phyloP scores from a whole-genome alignment of 495 filamentous ascomycete genomes.

The Geopyxis carbonaria region DNA sequence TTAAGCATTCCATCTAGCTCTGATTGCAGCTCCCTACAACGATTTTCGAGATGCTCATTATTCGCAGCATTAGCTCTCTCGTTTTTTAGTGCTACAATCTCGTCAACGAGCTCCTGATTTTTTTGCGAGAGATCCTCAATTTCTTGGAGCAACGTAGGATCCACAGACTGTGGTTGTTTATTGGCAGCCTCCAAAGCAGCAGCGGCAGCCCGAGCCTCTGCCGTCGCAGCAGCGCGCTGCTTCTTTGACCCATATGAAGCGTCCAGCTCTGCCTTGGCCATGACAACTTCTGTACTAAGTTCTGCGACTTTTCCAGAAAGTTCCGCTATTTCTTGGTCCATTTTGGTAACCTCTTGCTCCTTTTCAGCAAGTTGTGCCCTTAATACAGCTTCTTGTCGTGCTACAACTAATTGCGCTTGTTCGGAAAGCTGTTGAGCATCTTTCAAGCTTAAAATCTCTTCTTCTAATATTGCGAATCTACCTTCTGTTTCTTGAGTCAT shows the following conservation, averaged over 20 bases:
- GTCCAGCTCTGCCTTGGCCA: conserved; percentile 87
- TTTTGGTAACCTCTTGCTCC: conserved; percentile 31
- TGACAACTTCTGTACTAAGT: conserved; percentile 75
- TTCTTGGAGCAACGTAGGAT: conserved; percentile 48
- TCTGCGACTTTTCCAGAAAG: conserved; percentile 71
- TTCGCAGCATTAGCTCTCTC: conserved; percentile 24
- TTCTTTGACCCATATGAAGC: conserved; percentile 71
- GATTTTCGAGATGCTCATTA: conserved; percentile 36
- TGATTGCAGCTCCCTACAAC: conserved; percentile 46
- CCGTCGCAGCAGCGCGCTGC: conserved; percentile 59
- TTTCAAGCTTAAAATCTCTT: conserved; percentile 12
- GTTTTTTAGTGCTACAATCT: conserved; percentile 39
- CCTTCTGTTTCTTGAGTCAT: conserved; percentile 11
- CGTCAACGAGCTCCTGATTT: conserved; percentile 41
- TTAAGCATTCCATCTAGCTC: conserved; percentile 68
- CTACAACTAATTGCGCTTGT: conserved; percentile 6
- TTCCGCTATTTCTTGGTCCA: conserved; percentile 50
- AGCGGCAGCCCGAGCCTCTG: conserved; percentile 28
- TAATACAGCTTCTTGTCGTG: conserved; percentile 10
- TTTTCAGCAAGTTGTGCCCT: conserved; percentile 26
- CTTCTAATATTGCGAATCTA: conserved; percentile 14
- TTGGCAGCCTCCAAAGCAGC: conserved; percentile 19
- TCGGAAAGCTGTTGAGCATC: conserved; percentile 11
- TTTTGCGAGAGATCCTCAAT: conserved; percentile 44
- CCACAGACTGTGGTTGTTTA: conserved; percentile 23